A percentile compares a stretch with the other conserved stretches of the same genome.
These are phyloP conservation scores for Candida ipomoeae DNA, from an alignment of 805 yeast species.

Conservation along the genomic window DNA sequence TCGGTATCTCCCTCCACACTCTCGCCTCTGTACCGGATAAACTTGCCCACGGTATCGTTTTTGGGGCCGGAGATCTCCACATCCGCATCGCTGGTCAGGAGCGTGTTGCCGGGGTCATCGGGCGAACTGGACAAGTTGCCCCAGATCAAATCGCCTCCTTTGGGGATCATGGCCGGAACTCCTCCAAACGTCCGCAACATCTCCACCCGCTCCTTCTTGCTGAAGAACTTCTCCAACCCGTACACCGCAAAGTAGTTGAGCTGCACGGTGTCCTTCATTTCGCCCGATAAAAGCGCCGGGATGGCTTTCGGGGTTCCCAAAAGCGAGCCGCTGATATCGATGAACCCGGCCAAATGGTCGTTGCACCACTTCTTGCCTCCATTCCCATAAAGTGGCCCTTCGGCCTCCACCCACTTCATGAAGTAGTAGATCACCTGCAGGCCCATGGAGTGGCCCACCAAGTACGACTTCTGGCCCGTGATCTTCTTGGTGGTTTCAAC, in stretches of 20 bases:
- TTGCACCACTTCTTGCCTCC: constrained; percentile 93
- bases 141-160: constrained; percentile 91
- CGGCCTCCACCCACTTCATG: constrained; percentile 94
- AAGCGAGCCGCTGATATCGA: constrained; percentile 86
- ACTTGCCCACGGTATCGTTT: constrained; percentile 61
- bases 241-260: constrained; percentile 88
- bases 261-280: constrained; percentile 96
- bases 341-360: constrained; percentile 70
- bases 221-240: constrained; percentile 91
- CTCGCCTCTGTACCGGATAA: constrained; percentile 53
- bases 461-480: constrained; percentile 63
- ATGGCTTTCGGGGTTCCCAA: constrained; percentile 94
- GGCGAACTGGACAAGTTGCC: constrained; percentile 68
- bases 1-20: constrained; percentile 29
- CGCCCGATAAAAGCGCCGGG: constrained; percentile 91
- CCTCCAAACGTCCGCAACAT: constrained; percentile 91
- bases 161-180: constrained; percentile 91
- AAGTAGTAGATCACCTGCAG: constrained; percentile 84
- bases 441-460: constrained; percentile 96
- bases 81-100: constrained; percentile 16
- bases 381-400: constrained; percentile 74
- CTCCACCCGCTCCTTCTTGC: constrained; percentile 82
- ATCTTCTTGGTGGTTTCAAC: constrained; percentile 57
- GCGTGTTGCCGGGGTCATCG: constrained; percentile 51
- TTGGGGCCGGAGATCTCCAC: constrained; percentile 20